Conservation (phyloP, 2,329 filamentous ascomycete genomes). For the Pyricularia pennisetigena region DNA sequence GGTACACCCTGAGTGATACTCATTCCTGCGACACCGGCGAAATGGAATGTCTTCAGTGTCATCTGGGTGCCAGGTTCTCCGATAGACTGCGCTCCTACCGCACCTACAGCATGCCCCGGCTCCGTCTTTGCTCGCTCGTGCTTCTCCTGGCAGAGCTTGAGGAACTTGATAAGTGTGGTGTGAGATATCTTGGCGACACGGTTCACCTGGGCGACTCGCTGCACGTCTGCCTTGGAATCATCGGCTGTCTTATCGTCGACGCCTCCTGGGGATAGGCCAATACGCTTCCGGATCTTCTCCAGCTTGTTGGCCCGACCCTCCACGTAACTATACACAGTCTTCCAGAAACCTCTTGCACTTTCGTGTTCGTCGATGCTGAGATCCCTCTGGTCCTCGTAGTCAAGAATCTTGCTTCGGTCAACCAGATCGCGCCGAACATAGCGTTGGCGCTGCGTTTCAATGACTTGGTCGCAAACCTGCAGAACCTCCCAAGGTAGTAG, state of each 20-base stretch:
- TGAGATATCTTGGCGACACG: slow-evolving; percentile 77
- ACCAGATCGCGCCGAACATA: slow-evolving; percentile 52
- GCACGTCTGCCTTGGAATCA: slow-evolving; percentile 14
- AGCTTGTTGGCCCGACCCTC: slow-evolving; percentile 51
- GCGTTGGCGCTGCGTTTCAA: slow-evolving; percentile 58
- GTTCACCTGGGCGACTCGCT: slow-evolving; percentile 40
- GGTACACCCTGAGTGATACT: slow-evolving; percentile 98
- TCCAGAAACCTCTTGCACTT: slow-evolving; percentile 71
- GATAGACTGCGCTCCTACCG: slow-evolving; percentile 94
- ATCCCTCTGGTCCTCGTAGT: slow-evolving; percentile 61
- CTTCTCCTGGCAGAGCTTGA: slow-evolving; percentile 75
- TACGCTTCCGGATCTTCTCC: slow-evolving; percentile 37
- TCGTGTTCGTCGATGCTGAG: slow-evolving; percentile 69
- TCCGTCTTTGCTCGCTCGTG: slow-evolving; percentile 88
- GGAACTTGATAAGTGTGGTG: slow-evolving; percentile 63
- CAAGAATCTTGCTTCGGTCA: slow-evolving; percentile 45
- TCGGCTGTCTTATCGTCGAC: slow-evolving; percentile 16
- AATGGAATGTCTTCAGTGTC: slow-evolving; percentile 99
- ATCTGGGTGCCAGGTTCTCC: slow-evolving; percentile 98
- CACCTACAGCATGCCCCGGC: slow-evolving; percentile 90
- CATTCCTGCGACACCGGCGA: slow-evolving; percentile 98
- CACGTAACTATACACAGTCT: slow-evolving; percentile 67
- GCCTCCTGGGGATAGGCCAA: slow-evolving; percentile 28
- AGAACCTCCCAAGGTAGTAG: slow-evolving; percentile 68
- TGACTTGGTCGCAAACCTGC: slow-evolving; percentile 54